These are phyloP conservation scores for Diddensiella transvaalensis DNA, from an alignment of 805 yeast species.

Conservation along the genomic window DNA sequence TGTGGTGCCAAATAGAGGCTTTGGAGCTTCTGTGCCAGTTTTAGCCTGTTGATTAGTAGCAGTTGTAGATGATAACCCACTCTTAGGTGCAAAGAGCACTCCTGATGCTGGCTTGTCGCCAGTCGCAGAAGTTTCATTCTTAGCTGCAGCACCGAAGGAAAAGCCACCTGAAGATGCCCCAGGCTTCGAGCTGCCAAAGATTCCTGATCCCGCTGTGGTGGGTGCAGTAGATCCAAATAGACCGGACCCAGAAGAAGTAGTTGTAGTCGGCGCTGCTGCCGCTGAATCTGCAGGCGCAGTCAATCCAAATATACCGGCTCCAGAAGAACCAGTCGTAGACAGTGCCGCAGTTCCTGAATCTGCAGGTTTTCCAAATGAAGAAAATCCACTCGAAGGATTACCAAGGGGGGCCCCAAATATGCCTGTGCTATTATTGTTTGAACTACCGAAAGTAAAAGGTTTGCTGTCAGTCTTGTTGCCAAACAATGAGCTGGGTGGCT, in stretches of 20 bases:
- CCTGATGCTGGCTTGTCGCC: no score
- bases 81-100: no score
- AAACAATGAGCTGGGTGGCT: not conserved
- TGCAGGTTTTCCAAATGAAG: not conserved
- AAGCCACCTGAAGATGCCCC: slow-evolving; percentile 1
- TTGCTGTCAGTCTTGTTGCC: not conserved
- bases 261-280: slow-evolving; percentile 10
- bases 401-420: slow-evolving; percentile 9
- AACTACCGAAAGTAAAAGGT: slow-evolving; percentile 7
- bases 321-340: slow-evolving; percentile 11
- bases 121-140: slow-evolving; percentile 1
- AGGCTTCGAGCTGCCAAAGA: slow-evolving; percentile 16
- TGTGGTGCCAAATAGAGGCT: slow-evolving; percentile 17
- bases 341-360: slow-evolving; percentile 12
- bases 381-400: slow-evolving; percentile 1
- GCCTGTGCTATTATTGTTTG: slow-evolving; percentile 18
- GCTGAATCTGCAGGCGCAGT: slow-evolving; percentile 8
- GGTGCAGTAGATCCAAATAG: slow-evolving; percentile 16
- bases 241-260: slow-evolving; percentile 17
- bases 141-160: not conserved
- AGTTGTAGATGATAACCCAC: slow-evolving; percentile 6
- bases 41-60: slow-evolving; percentile 18
- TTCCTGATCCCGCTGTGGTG: slow-evolving; percentile 10
- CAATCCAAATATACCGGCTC: slow-evolving; percentile 17
- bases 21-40: slow-evolving; percentile 17